Evolutionary conservation across 192 early-diverging fungal genomes (phyloP).

Genomic region (Entophlyctis luteolus): DNA sequence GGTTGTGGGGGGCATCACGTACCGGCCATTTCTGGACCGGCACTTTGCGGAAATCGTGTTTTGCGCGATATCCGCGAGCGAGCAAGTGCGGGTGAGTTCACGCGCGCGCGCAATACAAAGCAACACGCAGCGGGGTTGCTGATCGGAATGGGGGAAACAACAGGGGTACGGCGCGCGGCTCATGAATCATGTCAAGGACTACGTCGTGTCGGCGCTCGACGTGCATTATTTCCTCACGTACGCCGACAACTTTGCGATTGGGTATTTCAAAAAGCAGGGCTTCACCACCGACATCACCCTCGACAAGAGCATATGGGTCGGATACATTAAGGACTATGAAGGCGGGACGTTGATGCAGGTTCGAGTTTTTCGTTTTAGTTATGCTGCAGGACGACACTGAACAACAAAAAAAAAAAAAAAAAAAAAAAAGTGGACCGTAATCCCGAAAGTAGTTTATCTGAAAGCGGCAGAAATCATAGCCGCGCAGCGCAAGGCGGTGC

Average conservation of each 20-base stretch:
- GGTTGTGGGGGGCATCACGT: constrained; percentile 93
- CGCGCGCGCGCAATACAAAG: too few species aligned
- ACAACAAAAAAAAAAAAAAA: too few species aligned
- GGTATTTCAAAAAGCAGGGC: constrained; percentile 98
- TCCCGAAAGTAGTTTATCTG: constrained; percentile 85
- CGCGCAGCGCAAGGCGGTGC: constrained; percentile 73
- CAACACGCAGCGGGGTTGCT: too few species aligned
- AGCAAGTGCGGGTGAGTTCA: constrained; percentile 78
- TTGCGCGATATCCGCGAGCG: constrained; percentile 84
- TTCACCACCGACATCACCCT: constrained; percentile 97
- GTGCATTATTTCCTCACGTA: constrained; percentile 92
- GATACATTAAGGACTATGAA: constrained; percentile 99
- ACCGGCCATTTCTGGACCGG: constrained; percentile 77
- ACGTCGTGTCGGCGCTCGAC: constrained; percentile 68
- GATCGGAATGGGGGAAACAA: too few species aligned
- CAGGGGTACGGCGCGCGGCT: constrained; percentile 94
- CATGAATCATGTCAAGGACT: constrained; percentile 95
- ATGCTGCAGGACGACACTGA: too few species aligned
- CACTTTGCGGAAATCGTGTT: constrained; percentile 99
- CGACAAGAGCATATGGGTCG: constrained; percentile 89
- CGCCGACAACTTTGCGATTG: constrained; percentile 97
- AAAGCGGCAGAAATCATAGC: constrained; percentile 66
- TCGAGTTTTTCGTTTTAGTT: neutral
- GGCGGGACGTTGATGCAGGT: constrained; percentile 96
- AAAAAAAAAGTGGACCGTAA: constrained; percentile 88